Base-by-base conservation (phyloP, 805 yeast species). In the Saccharomycopsis malanga region DNA sequence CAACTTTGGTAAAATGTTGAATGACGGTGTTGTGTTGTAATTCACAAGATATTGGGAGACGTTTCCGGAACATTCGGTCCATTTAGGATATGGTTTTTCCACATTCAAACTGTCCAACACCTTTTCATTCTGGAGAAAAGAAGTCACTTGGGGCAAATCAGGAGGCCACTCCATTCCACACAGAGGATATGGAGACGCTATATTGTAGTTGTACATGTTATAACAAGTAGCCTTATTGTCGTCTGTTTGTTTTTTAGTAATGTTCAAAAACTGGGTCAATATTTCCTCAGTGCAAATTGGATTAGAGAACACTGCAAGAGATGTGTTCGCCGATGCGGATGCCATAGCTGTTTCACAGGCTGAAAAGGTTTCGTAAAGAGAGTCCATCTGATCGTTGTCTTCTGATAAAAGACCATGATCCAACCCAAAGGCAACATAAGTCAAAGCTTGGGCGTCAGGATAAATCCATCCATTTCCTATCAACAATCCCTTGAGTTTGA, bases 81-180 rank as follows among this genome's bases (percentile, higher is more conserved):
- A 21, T 37, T 29, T 2, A 17, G 37, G 24, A 27, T 39, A 23
- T 30, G 88, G 96, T 1, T 61, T 61, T 3, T 69, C 64, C 53
- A 83, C 60, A 61, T 84, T 77, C 54, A 85, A 64, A n/a, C 74
- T 65, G 24, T 66, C 59, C 59, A 73, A 72, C 14, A 80, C 81
- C 2, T 68, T 65, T 2, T 64, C 64, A 2, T 63, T 56, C 32
- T 69, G 66, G 44, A 85, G 69, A 59, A 81, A 84, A n/a, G 74
- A 71, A 0, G 69, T 63, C 1, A 83, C 79, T 35, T 64, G 50
- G 0, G 64, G 66, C 52, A 84, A 64, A 53, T 74, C 82, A 0
- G 98, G 98, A 0, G 98, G 98, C 94, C 94, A 84, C 59, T 80
- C 77, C 72, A 74, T 67, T 2, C 94, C 94, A 59, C 94, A 84